Evolutionary conservation across 2,329 filamentous ascomycete species (phyloP), one percentile per base, ranked within the genome.

Genomic region (Kalaharituber pfeilii): DNA sequence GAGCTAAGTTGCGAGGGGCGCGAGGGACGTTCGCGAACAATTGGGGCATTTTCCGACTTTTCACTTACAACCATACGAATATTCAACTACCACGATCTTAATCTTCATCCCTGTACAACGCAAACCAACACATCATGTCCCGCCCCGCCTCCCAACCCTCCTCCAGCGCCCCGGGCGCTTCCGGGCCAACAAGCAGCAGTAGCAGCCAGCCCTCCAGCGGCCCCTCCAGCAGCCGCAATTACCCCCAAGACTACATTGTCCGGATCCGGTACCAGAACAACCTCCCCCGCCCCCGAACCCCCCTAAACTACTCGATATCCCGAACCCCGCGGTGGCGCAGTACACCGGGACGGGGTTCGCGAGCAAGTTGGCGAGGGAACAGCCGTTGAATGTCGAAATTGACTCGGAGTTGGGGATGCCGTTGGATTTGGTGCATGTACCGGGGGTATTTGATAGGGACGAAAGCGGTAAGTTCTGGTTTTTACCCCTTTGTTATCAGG

Each of bases 401-500:
- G 91, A 98, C 77, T 91, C 88, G 7, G 91, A 98, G 72, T 77
- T 96, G 63, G 91, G 91, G 55, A 96, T 98, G 91, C 87, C 88
- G 56, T 80, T 98, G 66, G 89, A 96, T 67, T 72, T 98, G 62
- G 84, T 96, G 55, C 91, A 91, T 65, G 86, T 96, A 72, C 89
- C 89, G 5, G 87, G 88, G 27, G 81, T 96, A 55, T 95, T 96
- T 65, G 82, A 96, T 65, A 89, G 88, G 56, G 87, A 96, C 67
- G 89, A 96, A 73, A 83, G 83, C 70, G 86, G 88, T 95, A 75
- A 58, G 73, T 66, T 18, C 47, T 45, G 26, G 29, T 22, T 30
- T 20, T 47, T n/a, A n/a, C n/a, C n/a, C n/a, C n/a, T n/a, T n/a
- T n/a, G n/a, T n/a, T n/a, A n/a, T n/a, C n/a, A n/a, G n/a, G n/a